phyloP scores from a whole-genome alignment of 495 filamentous ascomycete genomes.

The Trichocladium antarcticum region DNA sequence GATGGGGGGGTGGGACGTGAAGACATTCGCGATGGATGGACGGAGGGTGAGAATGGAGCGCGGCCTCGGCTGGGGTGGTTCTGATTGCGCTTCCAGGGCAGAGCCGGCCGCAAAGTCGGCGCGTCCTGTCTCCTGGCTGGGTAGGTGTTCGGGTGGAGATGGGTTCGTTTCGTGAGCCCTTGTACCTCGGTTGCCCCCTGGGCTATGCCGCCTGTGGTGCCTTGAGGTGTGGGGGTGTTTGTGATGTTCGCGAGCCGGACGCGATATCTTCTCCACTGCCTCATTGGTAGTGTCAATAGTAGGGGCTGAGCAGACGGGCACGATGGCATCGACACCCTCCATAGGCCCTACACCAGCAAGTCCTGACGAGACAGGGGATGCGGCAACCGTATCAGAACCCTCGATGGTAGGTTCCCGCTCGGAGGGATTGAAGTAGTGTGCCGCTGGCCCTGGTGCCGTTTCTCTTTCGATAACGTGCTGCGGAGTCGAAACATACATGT shows the following conservation, averaged over 20 bases:
- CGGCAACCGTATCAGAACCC: conserved; percentile 20
- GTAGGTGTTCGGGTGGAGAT: not conserved
- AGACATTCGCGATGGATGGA: not conserved
- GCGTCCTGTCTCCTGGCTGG: not conserved
- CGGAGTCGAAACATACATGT: conserved; percentile 83
- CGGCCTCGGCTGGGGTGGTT: not conserved
- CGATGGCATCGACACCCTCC: not conserved
- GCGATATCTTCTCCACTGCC: not conserved
- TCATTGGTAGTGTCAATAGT: not conserved
- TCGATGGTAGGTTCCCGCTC: not conserved
- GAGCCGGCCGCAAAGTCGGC: not conserved
- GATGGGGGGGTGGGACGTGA: not conserved
- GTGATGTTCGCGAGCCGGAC: not conserved
- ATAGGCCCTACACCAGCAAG: not conserved
- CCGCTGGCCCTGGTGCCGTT: conserved; percentile 71
- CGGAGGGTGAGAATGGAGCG: not conserved
- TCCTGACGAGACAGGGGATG: conserved; percentile 17
- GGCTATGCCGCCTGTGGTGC: not conserved
- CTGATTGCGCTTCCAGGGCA: not conserved
- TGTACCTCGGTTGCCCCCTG: too few relatives aligned
- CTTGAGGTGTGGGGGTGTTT: not conserved
- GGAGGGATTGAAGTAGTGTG: conserved; percentile 58
- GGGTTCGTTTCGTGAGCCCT: not conserved
- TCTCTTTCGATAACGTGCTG: conserved; percentile 85
- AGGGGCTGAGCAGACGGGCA: not conserved